These are phyloP conservation scores for Coprinopsis strossmayeri DNA, from an alignment of 768 basidiomycete species.

Conservation along the genomic window DNA sequence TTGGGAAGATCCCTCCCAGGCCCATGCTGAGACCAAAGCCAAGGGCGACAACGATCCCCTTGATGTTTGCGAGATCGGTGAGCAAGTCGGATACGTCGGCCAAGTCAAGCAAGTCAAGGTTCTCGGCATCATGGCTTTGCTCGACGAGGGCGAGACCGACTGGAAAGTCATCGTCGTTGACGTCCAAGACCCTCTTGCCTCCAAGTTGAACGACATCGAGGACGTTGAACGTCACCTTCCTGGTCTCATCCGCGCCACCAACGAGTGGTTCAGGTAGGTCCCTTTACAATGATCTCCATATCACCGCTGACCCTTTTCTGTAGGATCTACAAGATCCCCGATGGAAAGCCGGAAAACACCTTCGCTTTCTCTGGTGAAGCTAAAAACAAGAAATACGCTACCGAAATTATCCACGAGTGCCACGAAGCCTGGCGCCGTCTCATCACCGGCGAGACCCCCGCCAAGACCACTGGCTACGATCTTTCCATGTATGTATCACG, in stretches of 20 bases:
- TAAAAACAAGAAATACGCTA: conserved; percentile 99
- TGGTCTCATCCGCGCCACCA: conserved; percentile 92
- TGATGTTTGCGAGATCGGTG: conserved; percentile 99
- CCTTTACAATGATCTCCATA: not conserved
- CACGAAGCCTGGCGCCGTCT: conserved; percentile 98
- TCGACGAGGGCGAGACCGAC: conserved; percentile 99
- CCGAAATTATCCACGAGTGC: conserved; percentile 98
- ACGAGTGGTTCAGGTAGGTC: conserved; percentile 94
- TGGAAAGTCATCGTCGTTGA: conserved; percentile 99
- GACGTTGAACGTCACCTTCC: conserved; percentile 98
- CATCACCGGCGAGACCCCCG: conserved; percentile 69
- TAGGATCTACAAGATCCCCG: conserved; percentile 95
- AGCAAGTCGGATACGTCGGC: conserved; percentile 94
- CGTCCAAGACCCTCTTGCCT: conserved; percentile 89
- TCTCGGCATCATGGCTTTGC: conserved; percentile 98
- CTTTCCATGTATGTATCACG: conserved; percentile 71
- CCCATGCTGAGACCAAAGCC: conserved; percentile 96
- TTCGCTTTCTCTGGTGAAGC: conserved; percentile 99
- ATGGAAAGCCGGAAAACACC: conserved; percentile 94
- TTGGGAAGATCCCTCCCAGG: conserved; percentile 89
- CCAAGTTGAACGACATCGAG: conserved; percentile 97
- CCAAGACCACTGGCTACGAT: conserved; percentile 67
- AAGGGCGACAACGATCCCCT: conserved; percentile 99
- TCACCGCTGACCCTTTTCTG: not conserved
- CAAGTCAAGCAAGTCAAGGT: conserved; percentile 99